These are phyloP conservation scores for Trichosporon faecale DNA, from an alignment of 1,284 basidiomycete species.

Conservation along the genomic window DNA sequence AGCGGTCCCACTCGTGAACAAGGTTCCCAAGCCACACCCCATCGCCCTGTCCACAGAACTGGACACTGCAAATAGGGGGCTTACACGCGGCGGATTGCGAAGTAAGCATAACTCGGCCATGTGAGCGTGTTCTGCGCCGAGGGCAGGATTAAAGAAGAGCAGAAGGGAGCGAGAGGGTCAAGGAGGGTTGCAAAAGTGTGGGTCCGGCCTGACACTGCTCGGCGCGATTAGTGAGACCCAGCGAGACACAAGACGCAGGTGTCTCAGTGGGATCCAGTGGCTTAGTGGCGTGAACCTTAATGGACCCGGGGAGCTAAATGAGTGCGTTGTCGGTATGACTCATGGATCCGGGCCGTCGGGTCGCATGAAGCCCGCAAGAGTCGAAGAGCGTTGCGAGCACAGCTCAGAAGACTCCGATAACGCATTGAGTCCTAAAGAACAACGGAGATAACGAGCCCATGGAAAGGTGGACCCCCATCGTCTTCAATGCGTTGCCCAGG, in stretches of 20 bases:
- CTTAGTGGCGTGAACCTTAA: slow-evolving; percentile 9
- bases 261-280: slow-evolving; percentile 8
- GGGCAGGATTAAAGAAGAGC: not conserved
- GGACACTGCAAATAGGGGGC: slow-evolving; percentile 3
- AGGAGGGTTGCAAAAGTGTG: not conserved
- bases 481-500: not conserved
- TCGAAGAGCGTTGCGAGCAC: not conserved
- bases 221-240: not conserved
- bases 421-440: not conserved
- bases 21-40: not conserved
- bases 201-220: not conserved
- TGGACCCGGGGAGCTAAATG: slow-evolving; percentile 8
- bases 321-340: not conserved
- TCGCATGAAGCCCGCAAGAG: not conserved
- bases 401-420: not conserved
- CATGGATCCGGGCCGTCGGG: not conserved
- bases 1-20: not conserved
- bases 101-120: slow-evolving; percentile 10
- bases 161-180: not conserved
- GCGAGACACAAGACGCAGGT: not conserved
- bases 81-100: not conserved
- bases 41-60: not conserved
- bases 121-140: not conserved
- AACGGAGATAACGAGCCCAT: not conserved
- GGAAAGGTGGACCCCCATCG: not conserved